Evolutionary conservation across 2,329 filamentous ascomycete species (phyloP), one percentile per base, ranked within the genome.

Genomic region (Aspergillus pseudotamarii): DNA sequence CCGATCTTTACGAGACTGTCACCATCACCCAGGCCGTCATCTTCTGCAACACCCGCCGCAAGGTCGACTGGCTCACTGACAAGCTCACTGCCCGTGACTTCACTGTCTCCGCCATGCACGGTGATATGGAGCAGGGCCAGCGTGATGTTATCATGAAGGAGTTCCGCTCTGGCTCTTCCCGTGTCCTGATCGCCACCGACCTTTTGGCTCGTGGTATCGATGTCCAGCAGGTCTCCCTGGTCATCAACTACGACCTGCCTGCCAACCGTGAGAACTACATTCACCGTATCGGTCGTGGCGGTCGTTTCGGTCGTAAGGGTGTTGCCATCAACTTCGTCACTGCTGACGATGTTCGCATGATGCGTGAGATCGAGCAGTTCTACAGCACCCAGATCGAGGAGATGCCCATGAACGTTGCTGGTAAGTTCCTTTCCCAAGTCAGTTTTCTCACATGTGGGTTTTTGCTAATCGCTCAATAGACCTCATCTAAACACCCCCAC

Each of bases 281-380:
- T 79, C 95, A 99, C 85, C 92, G 95, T 81, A 99, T 99, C 78
- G 95, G 95, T 88, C 94, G 95, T 89, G 94, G 94, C 86, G 95
- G 95, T 85, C 94, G 95, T 87, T 99, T 99, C 86, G 95, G 95
- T 83, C 93, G 95, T 83, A 99, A 99, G 91, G 95, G 95, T 91
- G 95, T 99, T 81, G 95, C 95, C 78, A 99, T 99, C 89, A 99
- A 99, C 92, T 99, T 99, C 81, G 95, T 99, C 81, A 98, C 94
- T 67, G 93, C 93, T 76, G 95, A 99, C 72, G 95, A 99, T 83
- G 95, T 99, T 77, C 93, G 94, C 82, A 98, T 99, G 92, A 96
- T 99, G 92, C 90, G 95, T 81, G 95, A 99, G 84, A 99, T 99
- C 75, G 95, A 99, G 84, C 93, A 97, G 86, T 99, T 98, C 89